phyloP scores from a whole-genome alignment of 1,284 basidiomycete genomes.

The Cutaneotrichosporon sp. region DNA sequence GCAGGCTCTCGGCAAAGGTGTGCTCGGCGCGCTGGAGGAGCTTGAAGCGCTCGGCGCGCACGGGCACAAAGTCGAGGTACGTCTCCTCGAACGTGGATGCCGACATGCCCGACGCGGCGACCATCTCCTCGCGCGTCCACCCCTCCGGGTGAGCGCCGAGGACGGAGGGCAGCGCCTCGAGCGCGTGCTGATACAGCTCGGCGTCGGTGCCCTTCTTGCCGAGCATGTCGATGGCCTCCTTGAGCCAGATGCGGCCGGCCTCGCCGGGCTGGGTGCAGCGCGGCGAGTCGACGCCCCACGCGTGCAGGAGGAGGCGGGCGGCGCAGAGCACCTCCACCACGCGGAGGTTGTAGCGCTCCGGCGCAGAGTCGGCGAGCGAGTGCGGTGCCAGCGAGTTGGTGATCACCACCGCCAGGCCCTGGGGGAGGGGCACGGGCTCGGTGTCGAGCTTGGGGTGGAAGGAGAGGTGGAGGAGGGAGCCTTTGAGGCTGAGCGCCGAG shows the following conservation, averaged over 20 bases:
- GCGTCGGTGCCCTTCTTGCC: conserved; percentile 44
- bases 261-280: conserved; percentile 11
- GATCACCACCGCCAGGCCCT: conserved; percentile 64
- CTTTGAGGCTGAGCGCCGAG: conserved; percentile 69
- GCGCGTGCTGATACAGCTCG: conserved; percentile 25
- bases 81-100: conserved; percentile 62
- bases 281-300: conserved; percentile 57
- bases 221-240: conserved; percentile 60
- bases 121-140: conserved; percentile 65
- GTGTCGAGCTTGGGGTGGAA: conserved; percentile 76
- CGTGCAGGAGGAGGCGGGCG: conserved; percentile 67
- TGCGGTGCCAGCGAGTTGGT: conserved; percentile 83
- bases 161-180: conserved; percentile 23
- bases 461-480: conserved; percentile 72
- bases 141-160: conserved; percentile 35
- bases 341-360: conserved; percentile 78
- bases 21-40: conserved; percentile 76
- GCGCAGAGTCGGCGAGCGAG: conserved; percentile 74
- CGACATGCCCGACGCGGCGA: conserved; percentile 65
- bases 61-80: conserved; percentile 71
- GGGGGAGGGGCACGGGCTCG: conserved; percentile 56
- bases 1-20: conserved; percentile 72
- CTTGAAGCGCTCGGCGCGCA: conserved; percentile 75
- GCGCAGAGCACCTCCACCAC: conserved; percentile 82
- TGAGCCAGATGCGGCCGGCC: conserved; percentile 32